Conservation (phyloP, 73 alveolate genomes). For the Halteria grandinella region DNA sequence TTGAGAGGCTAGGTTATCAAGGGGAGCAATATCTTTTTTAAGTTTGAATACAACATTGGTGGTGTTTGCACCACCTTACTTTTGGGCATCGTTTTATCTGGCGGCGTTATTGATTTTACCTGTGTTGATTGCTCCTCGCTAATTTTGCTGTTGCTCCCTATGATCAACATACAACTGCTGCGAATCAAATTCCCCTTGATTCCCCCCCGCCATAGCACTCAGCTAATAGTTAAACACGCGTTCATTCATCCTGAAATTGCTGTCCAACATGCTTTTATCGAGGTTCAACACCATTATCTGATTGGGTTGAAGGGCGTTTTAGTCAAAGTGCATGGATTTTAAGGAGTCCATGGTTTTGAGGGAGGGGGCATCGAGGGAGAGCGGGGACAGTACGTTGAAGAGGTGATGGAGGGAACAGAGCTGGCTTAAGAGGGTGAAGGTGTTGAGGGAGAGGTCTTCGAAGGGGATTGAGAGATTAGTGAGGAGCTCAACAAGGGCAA, state of each 20-base stretch:
- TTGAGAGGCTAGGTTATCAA: neutral
- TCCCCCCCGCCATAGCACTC: neutral
- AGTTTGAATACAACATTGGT: neutral
- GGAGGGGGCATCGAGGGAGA: constrained; percentile 1
- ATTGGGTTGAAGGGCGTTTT: neutral
- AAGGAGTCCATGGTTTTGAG: neutral
- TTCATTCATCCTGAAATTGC: constrained; percentile 64
- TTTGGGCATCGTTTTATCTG: neutral
- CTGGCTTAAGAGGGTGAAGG: neutral
- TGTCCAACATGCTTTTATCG: neutral
- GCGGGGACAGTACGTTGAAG: constrained; percentile 50
- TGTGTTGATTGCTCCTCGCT: neutral
- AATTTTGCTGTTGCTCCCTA: neutral
- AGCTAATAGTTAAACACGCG: constrained; percentile 20
- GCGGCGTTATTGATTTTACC: neutral
- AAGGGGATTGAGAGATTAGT: neutral
- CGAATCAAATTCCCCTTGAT: neutral
- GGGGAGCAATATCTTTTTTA: neutral
- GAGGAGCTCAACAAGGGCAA: neutral
- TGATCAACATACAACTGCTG: neutral
- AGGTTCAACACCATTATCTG: neutral
- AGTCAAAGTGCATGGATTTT: neutral
- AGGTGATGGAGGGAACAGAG: constrained; percentile 2
- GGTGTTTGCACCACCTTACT: neutral
- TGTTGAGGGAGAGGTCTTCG: neutral